Evolutionary conservation across 140 eudicot genomes (phyloP).

Genomic region (Eryngium alpinum): DNA sequence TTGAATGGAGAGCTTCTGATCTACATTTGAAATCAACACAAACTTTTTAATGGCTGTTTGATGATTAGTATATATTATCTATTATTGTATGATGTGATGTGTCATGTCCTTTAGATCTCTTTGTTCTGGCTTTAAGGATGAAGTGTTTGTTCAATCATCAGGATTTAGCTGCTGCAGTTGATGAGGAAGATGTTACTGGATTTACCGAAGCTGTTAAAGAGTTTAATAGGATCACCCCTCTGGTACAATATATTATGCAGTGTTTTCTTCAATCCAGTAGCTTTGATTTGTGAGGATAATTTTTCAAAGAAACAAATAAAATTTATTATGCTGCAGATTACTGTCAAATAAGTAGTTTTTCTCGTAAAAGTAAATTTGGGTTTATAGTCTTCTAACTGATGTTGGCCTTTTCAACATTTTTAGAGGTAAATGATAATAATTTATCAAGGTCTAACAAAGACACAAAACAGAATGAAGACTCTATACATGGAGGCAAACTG

Average conservation of each 20-base stretch:
- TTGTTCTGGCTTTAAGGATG: neutral
- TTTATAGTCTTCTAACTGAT: neutral
- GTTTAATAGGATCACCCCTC: conserved; percentile 64
- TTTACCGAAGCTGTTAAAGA: conserved; percentile 61
- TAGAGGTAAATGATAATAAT: neutral
- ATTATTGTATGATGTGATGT: neutral
- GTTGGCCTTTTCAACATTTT: neutral
- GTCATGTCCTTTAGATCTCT: neutral
- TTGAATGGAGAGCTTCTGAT: neutral
- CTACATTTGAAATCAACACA: neutral
- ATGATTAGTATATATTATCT: neutral
- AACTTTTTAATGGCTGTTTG: neutral
- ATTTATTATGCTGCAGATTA: neutral
- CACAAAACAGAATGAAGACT: neutral
- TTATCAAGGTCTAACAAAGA: neutral
- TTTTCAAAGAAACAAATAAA: neutral
- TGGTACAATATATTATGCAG: conserved; percentile 32
- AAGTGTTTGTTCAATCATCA: conserved; percentile 18
- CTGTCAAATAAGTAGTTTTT: too few species aligned
- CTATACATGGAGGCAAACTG: neutral
- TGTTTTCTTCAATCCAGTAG: neutral
- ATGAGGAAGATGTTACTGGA: conserved; percentile 61
- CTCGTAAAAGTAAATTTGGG: neutral
- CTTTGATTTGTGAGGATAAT: too few species aligned
- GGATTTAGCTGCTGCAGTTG: conserved; percentile 62